Evolutionary conservation across 1,284 basidiomycete species (phyloP).

Genomic region (Trichosporon ovoides): DNA sequence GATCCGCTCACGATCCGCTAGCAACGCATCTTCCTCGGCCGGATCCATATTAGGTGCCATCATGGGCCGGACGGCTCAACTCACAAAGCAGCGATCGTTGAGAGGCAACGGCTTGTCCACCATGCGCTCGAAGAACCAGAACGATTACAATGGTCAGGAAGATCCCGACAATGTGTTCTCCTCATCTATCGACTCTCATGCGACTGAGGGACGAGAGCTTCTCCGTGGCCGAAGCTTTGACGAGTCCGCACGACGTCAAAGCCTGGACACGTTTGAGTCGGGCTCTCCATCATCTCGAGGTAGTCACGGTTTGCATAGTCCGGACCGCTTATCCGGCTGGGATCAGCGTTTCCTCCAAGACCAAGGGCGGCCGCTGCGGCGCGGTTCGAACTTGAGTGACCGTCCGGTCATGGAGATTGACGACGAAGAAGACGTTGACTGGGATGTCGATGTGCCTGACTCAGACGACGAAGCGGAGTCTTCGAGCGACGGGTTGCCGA

Average conservation of each 20-base stretch:
- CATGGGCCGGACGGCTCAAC: not conserved
- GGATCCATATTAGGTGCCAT: slow-evolving; percentile 16
- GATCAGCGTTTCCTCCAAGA: slow-evolving; percentile 15
- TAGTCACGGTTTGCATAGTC: slow-evolving; percentile 8
- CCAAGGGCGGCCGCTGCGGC: slow-evolving; percentile 5
- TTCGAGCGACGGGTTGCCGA: slow-evolving; percentile 12
- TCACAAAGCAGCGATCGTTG: slow-evolving; percentile 26
- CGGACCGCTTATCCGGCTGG: slow-evolving; percentile 17
- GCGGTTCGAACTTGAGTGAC: slow-evolving; percentile 31
- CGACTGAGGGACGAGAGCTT: slow-evolving; percentile 14
- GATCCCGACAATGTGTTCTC: slow-evolving; percentile 29
- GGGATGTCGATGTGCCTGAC: slow-evolving; percentile 29
- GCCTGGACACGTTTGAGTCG: slow-evolving; percentile 31
- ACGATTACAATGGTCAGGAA: slow-evolving; percentile 11
- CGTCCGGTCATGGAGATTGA: slow-evolving; percentile 23
- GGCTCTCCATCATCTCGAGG: slow-evolving; percentile 20
- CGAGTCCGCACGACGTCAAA: slow-evolving; percentile 19
- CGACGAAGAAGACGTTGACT: slow-evolving; percentile 42
- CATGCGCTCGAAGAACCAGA: slow-evolving; percentile 5
- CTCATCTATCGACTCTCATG: slow-evolving; percentile 34
- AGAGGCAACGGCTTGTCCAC: slow-evolving; percentile 23
- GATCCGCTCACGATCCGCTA: slow-evolving; percentile 3
- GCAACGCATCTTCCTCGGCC: slow-evolving; percentile 15
- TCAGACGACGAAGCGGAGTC: slow-evolving; percentile 11
- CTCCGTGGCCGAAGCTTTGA: slow-evolving; percentile 30